These are phyloP conservation scores for Neurospora africana DNA, from an alignment of 495 filamentous ascomycete species.

Conservation along the genomic window DNA sequence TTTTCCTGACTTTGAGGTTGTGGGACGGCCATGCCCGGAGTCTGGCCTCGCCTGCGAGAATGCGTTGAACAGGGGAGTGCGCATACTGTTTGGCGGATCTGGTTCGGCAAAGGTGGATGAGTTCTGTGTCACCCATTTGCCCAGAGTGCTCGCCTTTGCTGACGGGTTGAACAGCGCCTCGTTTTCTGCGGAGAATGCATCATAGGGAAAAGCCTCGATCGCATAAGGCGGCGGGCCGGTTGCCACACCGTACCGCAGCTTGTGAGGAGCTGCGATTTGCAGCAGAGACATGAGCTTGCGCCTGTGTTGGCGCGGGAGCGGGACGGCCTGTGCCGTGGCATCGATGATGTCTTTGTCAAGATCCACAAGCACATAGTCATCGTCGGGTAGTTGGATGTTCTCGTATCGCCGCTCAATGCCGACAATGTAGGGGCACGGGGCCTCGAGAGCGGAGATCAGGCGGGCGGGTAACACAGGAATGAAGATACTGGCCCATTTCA, in stretches of 20 bases:
- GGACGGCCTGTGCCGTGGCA: slow-evolving; percentile 58
- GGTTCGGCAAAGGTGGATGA: slow-evolving; percentile 73
- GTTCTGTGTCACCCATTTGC: slow-evolving; percentile 78
- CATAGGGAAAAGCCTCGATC: slow-evolving; percentile 80
- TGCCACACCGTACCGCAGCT: slow-evolving; percentile 74
- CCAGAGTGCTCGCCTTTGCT: slow-evolving; percentile 58
- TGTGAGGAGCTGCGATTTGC: slow-evolving; percentile 83
- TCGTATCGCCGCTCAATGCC: slow-evolving; percentile 93
- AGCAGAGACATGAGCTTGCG: slow-evolving; percentile 81
- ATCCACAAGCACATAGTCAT: slow-evolving; percentile 92
- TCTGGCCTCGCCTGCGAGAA: slow-evolving; percentile 71
- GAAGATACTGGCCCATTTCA: slow-evolving; percentile 86
- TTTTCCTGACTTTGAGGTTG: slow-evolving; percentile 67
- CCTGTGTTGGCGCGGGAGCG: slow-evolving; percentile 79
- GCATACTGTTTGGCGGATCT: slow-evolving; percentile 38
- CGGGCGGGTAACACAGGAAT: slow-evolving; percentile 87
- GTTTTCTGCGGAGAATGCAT: slow-evolving; percentile 82
- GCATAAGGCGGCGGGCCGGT: slow-evolving; percentile 88
- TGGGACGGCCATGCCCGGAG: slow-evolving; percentile 59
- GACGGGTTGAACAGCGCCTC: slow-evolving; percentile 62
- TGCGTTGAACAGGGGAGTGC: slow-evolving; percentile 67
- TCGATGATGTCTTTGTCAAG: slow-evolving; percentile 84
- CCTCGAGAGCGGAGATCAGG: slow-evolving; percentile 79
- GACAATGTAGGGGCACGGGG: slow-evolving; percentile 93
- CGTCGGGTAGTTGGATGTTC: slow-evolving; percentile 82